Evolutionary conservation across 2,329 filamentous ascomycete genomes (phyloP).

Genomic region (Aplosporella prunicola): DNA sequence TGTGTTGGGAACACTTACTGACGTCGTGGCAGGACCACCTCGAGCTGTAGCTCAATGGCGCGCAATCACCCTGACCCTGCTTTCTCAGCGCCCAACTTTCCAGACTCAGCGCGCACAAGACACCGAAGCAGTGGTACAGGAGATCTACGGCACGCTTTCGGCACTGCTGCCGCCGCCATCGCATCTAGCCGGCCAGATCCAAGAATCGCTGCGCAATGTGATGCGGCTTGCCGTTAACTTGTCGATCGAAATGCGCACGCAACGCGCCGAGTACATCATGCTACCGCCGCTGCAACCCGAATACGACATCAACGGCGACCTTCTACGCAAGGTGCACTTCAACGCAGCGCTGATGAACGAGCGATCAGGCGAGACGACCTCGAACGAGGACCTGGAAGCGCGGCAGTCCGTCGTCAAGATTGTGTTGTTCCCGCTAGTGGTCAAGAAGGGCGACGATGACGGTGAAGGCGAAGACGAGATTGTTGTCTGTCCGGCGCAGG

Average conservation of each 20-base stretch:
- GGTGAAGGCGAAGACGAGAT: slow-evolving; percentile 89
- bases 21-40: slow-evolving; percentile 46
- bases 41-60: slow-evolving; percentile 96
- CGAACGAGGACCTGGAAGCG: slow-evolving; percentile 72
- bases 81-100: slow-evolving; percentile 74
- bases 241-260: slow-evolving; percentile 93
- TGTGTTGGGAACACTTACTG: slow-evolving; percentile 1
- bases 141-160: slow-evolving; percentile 75
- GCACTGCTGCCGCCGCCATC: slow-evolving; percentile 79
- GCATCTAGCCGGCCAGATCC: slow-evolving; percentile 69
- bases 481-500: slow-evolving; percentile 90
- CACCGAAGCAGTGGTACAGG: slow-evolving; percentile 90
- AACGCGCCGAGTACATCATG: slow-evolving; percentile 97
- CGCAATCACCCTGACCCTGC: slow-evolving; percentile 82
- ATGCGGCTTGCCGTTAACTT: slow-evolving; percentile 82
- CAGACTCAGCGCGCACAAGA: slow-evolving; percentile 74
- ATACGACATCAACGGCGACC: slow-evolving; percentile 86
- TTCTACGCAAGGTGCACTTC: slow-evolving; percentile 80
- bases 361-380: slow-evolving; percentile 59
- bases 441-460: slow-evolving; percentile 86
- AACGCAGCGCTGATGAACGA: slow-evolving; percentile 94
- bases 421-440: slow-evolving; percentile 90
- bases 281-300: slow-evolving; percentile 88
- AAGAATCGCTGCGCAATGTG: slow-evolving; percentile 76
- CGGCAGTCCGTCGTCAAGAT: slow-evolving; percentile 73